Base-by-base conservation (phyloP, 2,329 filamentous ascomycete genomes). In the Hymenoscyphus occultus region DNA sequence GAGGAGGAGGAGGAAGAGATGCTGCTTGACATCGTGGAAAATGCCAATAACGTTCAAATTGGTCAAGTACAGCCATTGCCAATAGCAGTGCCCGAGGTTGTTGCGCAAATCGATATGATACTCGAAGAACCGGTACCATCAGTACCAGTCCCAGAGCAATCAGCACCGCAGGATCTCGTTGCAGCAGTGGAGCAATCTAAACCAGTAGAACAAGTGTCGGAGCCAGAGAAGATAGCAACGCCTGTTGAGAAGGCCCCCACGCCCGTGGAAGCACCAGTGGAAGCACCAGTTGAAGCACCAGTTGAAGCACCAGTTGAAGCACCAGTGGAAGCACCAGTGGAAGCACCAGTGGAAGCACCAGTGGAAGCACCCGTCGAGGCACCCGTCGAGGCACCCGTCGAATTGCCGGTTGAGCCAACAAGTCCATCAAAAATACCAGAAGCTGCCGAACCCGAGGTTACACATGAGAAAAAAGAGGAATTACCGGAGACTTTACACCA, bases 1-100 rank as follows among this genome's bases (percentile, higher is more conserved):
- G 71, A 73, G 35, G 70, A 71, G 62, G 67, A 68, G 48, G 71
- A 71, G 45, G 71, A 73, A 45, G 67, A 71, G 61, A 73, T 73
- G 71, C 40, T 73, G 13, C 63, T 73, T 31, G 72, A 73, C 42
- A 71, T 70, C 10, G 45, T 68, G 1, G 70, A 70, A 28, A 66
- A 69, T 63, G 61, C 64, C 1, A 69, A 60, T 16, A 70, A 68
- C 66, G 54, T 65, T 7, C 39, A 63, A 32, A 68, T 67, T 40
- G 66, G 59, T 22, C 45, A 51, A 51, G 45, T n/a, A 22, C 14
- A 60, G n/a, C 45, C 45, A 51, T 51, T 51, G 45, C 45, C 45
- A 51, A 51, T 51, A 22, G 45, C 45, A n/a, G 45, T 51, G 45
- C 45, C 45, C 12, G 45, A 51, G 14, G 19, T 51, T 51, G 45